Evolutionary conservation across 768 basidiomycete species (phyloP), one percentile per base, ranked within the genome.

Genomic region (Boletus speciosus): DNA sequence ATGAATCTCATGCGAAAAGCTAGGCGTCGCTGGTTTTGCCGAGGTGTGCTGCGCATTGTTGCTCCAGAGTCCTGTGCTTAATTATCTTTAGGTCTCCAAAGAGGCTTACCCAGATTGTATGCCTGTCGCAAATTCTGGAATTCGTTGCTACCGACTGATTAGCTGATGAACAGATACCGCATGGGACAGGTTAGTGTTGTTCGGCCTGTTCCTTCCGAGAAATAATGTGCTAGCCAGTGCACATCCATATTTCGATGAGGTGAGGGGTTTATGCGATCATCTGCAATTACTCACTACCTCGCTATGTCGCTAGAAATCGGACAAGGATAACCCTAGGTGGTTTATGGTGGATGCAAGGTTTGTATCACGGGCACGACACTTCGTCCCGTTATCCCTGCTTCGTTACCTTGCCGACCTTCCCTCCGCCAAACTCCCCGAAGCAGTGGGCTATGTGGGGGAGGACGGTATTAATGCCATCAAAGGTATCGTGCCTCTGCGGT

Each of bases 51-150:
- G 45, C 29, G 25, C 50, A 42, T 35, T 41, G 16, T 29, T 43
- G 11, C 32, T 46, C 21, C 35, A 51, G 9, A 19, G 11, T 36
- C 32, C 6, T 23, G 10, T 47, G 49, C 56, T 66, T 39, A 60
- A 27, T 38, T 35, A 9, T 47, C 29, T 47, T 38, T 45, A 91
- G 83, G 85, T 96, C 8, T 78, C 78, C 31, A 90, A 83, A 68
- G 88, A 89, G 66, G 90, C 92, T 6, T 95, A 96, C 70, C 90
- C 93, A 19, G 94, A 98, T 66, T 80, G 92, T 93, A 71, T 73
- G 90, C 21, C 15, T 49, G 31, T 38, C 12, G 12, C 29, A 11
- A 21, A 50, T 52, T 44, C 59, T 49, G 48, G 39, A 44, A 55
- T 46, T 21, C 4, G 14, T 36, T 14, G 23, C 32, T 45, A 37